phyloP scores from a whole-genome alignment of 1,284 basidiomycete genomes.

The Apiotrichum sp. region DNA sequence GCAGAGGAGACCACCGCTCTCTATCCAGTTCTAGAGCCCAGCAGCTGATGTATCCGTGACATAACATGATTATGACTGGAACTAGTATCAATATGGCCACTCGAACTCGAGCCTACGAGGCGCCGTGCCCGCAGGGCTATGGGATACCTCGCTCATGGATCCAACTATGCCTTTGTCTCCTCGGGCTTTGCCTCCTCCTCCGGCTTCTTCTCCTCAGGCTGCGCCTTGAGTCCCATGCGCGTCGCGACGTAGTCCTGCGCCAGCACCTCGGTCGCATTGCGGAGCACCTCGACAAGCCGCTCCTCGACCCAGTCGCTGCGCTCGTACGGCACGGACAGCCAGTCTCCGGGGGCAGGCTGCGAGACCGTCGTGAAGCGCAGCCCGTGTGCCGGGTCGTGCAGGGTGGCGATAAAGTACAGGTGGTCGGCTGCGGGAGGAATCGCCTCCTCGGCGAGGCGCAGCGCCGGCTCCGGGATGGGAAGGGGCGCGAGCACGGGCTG shows the following conservation, averaged over 20 bases:
- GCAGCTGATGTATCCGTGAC: not conserved
- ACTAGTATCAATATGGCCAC: too few species aligned
- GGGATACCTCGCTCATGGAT: too few species aligned
- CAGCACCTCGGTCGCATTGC: slow-evolving; percentile 73
- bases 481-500: slow-evolving; percentile 73
- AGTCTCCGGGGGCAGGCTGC: slow-evolving; percentile 70
- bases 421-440: slow-evolving; percentile 46
- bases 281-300: slow-evolving; percentile 72
- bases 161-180: not conserved
- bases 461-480: slow-evolving; percentile 45
- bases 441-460: slow-evolving; percentile 17
- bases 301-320: slow-evolving; percentile 92
- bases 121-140: too few species aligned
- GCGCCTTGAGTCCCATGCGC: slow-evolving; percentile 43
- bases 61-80: not conserved
- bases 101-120: too few species aligned
- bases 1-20: too few species aligned
- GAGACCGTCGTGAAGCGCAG: slow-evolving; percentile 69
- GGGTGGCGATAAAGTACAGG: slow-evolving; percentile 76
- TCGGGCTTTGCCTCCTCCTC: not conserved
- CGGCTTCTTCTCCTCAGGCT: not conserved
- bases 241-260: slow-evolving; percentile 63
- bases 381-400: slow-evolving; percentile 73
- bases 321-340: slow-evolving; percentile 82
- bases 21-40: too few species aligned